These are phyloP conservation scores for Mortierella sp. DNA, from an alignment of 371 early-diverging fungal genomes.

Conservation along the genomic window DNA sequence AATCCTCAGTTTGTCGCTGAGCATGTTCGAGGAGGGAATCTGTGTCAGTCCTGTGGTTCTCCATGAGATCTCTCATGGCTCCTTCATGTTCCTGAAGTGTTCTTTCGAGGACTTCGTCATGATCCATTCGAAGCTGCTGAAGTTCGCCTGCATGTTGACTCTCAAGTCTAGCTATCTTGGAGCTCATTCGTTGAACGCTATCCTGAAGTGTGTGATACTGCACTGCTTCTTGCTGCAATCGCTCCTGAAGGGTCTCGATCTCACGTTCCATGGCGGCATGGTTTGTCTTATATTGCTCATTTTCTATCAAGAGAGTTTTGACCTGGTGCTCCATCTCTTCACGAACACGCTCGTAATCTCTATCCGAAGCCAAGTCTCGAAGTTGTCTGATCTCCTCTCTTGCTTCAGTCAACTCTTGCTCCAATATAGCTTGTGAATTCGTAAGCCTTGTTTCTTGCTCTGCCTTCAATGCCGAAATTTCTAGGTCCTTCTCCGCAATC, in stretches of 20 bases:
- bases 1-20: not conserved
- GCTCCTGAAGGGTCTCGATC: conserved; percentile 6
- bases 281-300: not conserved
- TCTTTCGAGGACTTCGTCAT: conserved; percentile 21
- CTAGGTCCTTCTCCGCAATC: conserved; percentile 13
- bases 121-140: conserved; percentile 20
- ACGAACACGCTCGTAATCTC: conserved; percentile 5
- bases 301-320: not conserved
- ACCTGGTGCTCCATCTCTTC: conserved; percentile 22
- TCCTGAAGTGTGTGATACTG: conserved; percentile 47
- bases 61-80: conserved; percentile 5
- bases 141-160: conserved; percentile 31
- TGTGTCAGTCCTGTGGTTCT: conserved; percentile 19
- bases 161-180: conserved; percentile 41
- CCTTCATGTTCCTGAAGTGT: conserved; percentile 24
- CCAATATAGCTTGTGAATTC: not conserved
- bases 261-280: conserved; percentile 5
- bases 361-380: conserved; percentile 1
- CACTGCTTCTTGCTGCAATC: conserved; percentile 32
- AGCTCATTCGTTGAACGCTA: conserved; percentile 35
- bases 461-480: conserved; percentile 4
- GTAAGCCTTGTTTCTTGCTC: conserved; percentile 2
- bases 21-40: conserved; percentile 5
- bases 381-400: conserved; percentile 13
- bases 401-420: conserved; percentile 21